A percentile compares a stretch with the other conserved stretches of the same genome.
Evolutionary conservation across 2,329 filamentous ascomycete species (phyloP).

Genomic region (Bipolaris gigantea): DNA sequence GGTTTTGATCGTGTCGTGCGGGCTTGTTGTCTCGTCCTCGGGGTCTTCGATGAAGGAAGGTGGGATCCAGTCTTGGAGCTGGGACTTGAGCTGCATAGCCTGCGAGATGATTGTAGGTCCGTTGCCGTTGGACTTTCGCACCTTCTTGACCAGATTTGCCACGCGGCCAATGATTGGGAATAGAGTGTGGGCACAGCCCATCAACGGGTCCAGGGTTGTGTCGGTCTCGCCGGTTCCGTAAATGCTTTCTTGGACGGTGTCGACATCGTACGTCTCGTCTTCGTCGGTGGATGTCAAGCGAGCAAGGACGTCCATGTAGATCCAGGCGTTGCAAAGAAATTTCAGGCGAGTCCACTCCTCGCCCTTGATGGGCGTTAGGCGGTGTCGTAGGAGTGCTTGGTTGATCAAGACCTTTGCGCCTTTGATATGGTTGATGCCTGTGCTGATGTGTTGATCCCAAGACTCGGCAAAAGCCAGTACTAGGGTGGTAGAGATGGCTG

Average conservation of each 20-base stretch:
- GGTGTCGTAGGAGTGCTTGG: conserved; percentile 57
- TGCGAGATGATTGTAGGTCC: conserved; percentile 63
- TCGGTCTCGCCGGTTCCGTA: conserved; percentile 43
- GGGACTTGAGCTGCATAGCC: conserved; percentile 63
- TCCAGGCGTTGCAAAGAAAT: conserved; percentile 71
- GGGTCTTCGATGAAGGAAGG: conserved; percentile 62
- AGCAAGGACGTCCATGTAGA: conserved; percentile 74
- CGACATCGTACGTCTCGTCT: conserved; percentile 59
- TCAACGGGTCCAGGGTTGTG: conserved; percentile 67
- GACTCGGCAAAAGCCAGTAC: conserved; percentile 70
- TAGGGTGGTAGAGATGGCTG: conserved; percentile 69
- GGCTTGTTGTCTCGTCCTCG: conserved; percentile 64
- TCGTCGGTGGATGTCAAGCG: conserved; percentile 65
- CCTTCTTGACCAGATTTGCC: conserved; percentile 66
- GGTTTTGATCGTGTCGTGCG: conserved; percentile 66
- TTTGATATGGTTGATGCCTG: conserved; percentile 69
- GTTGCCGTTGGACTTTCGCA: conserved; percentile 59
- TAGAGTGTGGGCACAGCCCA: conserved; percentile 68
- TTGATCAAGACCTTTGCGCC: conserved; percentile 67
- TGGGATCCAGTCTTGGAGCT: conserved; percentile 64
- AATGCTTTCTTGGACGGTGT: conserved; percentile 43
- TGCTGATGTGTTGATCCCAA: conserved; percentile 70
- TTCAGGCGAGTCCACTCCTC: conserved; percentile 55
- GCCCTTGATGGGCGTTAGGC: conserved; percentile 46
- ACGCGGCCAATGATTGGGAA: conserved; percentile 70